phyloP scores from a whole-genome alignment of 257 asterid species.

The Fraxinus excelsior region DNA sequence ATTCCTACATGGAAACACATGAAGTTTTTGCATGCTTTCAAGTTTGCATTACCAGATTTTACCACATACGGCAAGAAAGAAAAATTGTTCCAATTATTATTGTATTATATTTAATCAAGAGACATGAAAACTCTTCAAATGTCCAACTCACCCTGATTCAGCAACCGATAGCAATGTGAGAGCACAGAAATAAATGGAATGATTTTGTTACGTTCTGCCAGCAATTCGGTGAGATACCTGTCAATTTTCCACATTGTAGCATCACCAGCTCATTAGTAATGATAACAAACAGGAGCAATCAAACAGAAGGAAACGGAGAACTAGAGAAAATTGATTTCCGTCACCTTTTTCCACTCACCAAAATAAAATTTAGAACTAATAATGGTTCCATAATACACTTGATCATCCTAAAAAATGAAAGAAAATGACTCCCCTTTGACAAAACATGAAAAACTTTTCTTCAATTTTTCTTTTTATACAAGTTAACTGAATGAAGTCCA shows the following conservation, averaged over 20 bases:
- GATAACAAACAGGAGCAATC: neutral
- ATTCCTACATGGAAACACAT: neutral
- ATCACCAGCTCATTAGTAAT: constrained; percentile 8
- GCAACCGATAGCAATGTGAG: constrained; percentile 65
- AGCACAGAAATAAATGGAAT: constrained; percentile 80
- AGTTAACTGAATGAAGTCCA: neutral
- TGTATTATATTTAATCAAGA: neutral
- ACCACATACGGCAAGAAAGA: neutral
- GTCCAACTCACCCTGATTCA: constrained; percentile 76
- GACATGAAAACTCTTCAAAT: constrained; percentile 1
- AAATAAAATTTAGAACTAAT: neutral
- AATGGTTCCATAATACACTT: neutral
- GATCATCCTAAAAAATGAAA: constrained; percentile 13
- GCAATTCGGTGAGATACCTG: constrained; percentile 63
- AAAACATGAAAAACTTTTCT: neutral
- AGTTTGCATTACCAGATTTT: neutral
- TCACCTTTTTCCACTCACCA: neutral
- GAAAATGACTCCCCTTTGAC: neutral
- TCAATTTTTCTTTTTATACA: neutral
- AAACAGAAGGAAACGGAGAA: neutral
- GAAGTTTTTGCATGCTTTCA: neutral
- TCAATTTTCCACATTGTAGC: constrained; percentile 10
- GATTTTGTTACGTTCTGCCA: constrained; percentile 71
- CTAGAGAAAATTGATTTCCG: neutral
- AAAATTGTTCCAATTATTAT: neutral